Conservation (phyloP, 257 asterid genomes). For the Verbena officinalis region DNA sequence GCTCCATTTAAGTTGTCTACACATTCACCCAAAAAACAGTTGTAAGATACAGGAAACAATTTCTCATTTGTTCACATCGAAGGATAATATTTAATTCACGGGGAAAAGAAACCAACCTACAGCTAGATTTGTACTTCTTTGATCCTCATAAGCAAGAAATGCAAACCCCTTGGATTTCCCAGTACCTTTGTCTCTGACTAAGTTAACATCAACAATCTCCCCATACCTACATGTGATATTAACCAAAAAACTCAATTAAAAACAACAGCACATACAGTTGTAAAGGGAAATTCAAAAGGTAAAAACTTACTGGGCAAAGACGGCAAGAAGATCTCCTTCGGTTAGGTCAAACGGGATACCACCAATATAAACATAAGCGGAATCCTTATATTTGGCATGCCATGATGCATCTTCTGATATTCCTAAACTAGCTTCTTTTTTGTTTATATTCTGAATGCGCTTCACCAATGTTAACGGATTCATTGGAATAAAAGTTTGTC, state of each 20-base stretch:
- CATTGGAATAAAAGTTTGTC: slow-evolving; percentile 40
- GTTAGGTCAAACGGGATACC: slow-evolving; percentile 92
- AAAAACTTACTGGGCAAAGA: slow-evolving; percentile 78
- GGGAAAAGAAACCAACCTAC: slow-evolving; percentile 63
- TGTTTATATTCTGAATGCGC: slow-evolving; percentile 82
- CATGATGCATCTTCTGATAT: slow-evolving; percentile 90
- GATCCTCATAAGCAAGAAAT: slow-evolving; percentile 95
- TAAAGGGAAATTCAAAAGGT: neutral
- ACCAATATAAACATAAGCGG: slow-evolving; percentile 87
- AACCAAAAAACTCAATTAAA: neutral
- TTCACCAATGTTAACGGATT: slow-evolving; percentile 92
- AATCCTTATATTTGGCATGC: slow-evolving; percentile 93
- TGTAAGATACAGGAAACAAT: neutral
- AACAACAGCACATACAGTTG: neutral
- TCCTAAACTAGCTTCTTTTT: slow-evolving; percentile 81
- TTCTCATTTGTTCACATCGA: neutral
- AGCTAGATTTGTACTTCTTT: slow-evolving; percentile 90
- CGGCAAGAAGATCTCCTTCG: slow-evolving; percentile 95
- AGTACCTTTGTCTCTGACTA: slow-evolving; percentile 84
- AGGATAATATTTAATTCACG: neutral
- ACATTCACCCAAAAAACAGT: slow-evolving; percentile 9
- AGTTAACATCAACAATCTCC: slow-evolving; percentile 88
- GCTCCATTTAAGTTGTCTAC: slow-evolving; percentile 92
- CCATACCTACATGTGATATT: slow-evolving; percentile 64
- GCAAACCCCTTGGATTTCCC: slow-evolving; percentile 98